Conservation (phyloP, 257 asterid genomes). For the Jaltomata sinuosa region DNA sequence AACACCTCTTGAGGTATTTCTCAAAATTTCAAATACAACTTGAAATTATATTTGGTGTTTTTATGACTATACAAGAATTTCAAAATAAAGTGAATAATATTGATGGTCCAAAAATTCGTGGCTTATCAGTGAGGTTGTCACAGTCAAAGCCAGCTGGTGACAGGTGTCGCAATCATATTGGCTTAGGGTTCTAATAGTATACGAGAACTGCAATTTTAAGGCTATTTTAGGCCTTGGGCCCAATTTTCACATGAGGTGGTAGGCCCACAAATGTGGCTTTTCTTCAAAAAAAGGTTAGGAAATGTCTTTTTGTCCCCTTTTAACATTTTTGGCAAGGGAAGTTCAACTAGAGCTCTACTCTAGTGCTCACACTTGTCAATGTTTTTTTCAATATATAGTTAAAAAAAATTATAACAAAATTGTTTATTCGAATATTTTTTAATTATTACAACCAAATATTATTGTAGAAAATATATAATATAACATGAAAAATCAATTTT, state of each 20-base stretch:
- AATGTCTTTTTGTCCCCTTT: neutral
- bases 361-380: neutral
- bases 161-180: neutral
- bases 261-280: neutral
- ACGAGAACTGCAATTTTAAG: neutral
- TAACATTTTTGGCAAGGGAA: neutral
- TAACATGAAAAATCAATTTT: neutral
- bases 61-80: no score
- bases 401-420: no score
- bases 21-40: no score
- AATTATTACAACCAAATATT: neutral
- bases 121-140: neutral
- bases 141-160: conserved; percentile 4
- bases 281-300: neutral
- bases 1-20: no score
- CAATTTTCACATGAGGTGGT: neutral
- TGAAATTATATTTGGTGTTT: no score
- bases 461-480: neutral
- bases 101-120: no score
- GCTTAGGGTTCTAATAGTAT: neutral
- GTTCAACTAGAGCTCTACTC: neutral
- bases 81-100: no score
- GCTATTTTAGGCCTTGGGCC: neutral
- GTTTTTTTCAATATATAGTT: no score
- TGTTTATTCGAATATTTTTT: neutral